Evolutionary conservation across 257 asterid species (phyloP).

Genomic region (Rauvolfia tetraphylla): DNA sequence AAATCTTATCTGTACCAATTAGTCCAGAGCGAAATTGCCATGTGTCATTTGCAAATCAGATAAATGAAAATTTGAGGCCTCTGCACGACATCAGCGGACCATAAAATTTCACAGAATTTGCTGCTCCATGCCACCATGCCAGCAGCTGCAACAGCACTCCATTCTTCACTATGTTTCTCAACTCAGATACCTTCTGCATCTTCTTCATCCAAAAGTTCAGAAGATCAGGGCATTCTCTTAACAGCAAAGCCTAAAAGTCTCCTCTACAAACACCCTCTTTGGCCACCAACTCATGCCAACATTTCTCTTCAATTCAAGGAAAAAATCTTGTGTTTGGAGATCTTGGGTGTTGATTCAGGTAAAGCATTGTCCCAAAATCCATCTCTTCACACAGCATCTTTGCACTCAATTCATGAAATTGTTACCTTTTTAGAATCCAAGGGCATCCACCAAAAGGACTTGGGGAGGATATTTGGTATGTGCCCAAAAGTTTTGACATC

Average conservation of each 20-base stretch:
- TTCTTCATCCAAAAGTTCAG: slow-evolving; percentile 21
- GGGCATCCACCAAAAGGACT: slow-evolving; percentile 77
- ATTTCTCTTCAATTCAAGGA: slow-evolving; percentile 80
- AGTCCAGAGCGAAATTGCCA: slow-evolving; percentile 32
- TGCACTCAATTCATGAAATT: slow-evolving; percentile 60
- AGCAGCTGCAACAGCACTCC: slow-evolving; percentile 42
- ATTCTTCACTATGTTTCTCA: slow-evolving; percentile 49
- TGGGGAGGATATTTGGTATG: slow-evolving; percentile 83
- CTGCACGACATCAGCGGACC: background rate
- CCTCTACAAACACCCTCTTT: slow-evolving; percentile 70
- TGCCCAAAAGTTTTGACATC: slow-evolving; percentile 71
- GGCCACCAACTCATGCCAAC: slow-evolving; percentile 54
- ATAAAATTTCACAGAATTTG: too few species aligned
- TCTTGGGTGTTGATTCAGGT: slow-evolving; percentile 87
- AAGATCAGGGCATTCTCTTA: slow-evolving; percentile 23
- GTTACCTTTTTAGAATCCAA: slow-evolving; percentile 72
- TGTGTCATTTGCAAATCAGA: slow-evolving; percentile 31
- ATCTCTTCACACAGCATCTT: slow-evolving; percentile 51
- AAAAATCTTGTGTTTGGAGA: slow-evolving; percentile 81
- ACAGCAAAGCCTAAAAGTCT: slow-evolving; percentile 50
- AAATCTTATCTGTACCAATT: slow-evolving; percentile 55
- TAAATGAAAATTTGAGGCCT: slow-evolving; percentile 1
- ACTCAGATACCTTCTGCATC: slow-evolving; percentile 31
- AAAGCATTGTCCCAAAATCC: slow-evolving; percentile 78
- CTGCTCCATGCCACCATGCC: slow-evolving; percentile 31